phyloP scores from a whole-genome alignment of 805 yeast genomes.

The Cyberlindnera nakhonratchasimensis region DNA sequence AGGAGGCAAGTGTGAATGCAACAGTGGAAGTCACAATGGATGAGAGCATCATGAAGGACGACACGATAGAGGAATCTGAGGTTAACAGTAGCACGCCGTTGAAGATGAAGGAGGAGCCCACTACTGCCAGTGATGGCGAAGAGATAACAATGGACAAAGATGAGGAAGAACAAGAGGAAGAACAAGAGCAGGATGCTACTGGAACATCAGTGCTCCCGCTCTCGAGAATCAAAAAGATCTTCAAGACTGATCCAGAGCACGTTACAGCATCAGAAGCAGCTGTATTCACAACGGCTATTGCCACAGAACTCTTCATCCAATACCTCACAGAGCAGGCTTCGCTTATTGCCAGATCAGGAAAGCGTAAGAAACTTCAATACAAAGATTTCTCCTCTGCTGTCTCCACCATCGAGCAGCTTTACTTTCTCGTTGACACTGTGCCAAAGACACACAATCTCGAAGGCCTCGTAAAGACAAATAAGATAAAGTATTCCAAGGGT shows the following conservation, averaged over 20 bases:
- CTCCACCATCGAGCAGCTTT: constrained; percentile 51
- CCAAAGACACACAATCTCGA: constrained; percentile 57
- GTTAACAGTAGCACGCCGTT: constrained; percentile 12
- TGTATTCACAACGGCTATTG: constrained; percentile 71
- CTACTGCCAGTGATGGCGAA: background rate
- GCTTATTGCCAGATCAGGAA: constrained; percentile 57
- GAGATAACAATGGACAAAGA: constrained; percentile 3
- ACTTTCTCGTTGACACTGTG: constrained; percentile 62
- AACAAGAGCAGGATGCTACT: constrained; percentile 29
- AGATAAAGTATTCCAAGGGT: constrained; percentile 29
- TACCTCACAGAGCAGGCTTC: constrained; percentile 70
- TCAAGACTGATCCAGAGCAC: constrained; percentile 75
- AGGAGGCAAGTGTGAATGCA: constrained; percentile 17
- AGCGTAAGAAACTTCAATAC: constrained; percentile 67
- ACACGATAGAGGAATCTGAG: constrained; percentile 9
- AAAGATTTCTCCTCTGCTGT: constrained; percentile 69
- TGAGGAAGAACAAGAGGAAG: constrained; percentile 16
- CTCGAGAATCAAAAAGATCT: constrained; percentile 64
- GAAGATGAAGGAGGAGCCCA: constrained; percentile 5
- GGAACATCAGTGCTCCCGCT: constrained; percentile 50
- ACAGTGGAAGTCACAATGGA: constrained; percentile 13
- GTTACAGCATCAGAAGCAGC: constrained; percentile 64
- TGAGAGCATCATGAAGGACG: constrained; percentile 9
- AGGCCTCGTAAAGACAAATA: constrained; percentile 43
- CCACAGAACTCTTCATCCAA: constrained; percentile 71